phyloP scores from a whole-genome alignment of 148 eudicot genomes.

The Selenicereus undatus region DNA sequence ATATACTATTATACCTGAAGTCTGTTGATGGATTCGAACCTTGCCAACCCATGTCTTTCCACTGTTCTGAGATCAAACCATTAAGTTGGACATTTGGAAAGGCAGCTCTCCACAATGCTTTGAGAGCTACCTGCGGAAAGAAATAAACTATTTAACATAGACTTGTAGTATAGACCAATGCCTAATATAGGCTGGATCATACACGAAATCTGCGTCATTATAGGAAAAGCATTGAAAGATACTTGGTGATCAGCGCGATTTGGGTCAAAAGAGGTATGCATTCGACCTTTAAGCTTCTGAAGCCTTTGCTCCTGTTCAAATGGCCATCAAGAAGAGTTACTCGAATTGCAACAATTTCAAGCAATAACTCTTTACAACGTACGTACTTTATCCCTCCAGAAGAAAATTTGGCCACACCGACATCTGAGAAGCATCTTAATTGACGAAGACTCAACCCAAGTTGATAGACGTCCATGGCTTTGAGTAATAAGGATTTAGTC shows the following conservation, averaged over 20 bases:
- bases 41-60: conserved; percentile 99
- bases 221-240: conserved; percentile 12
- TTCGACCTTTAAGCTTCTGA: conserved; percentile 50
- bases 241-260: conserved; percentile 76
- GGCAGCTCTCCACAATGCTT: conserved; percentile 63
- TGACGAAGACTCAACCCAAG: no score
- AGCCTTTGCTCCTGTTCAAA: conserved; percentile 62
- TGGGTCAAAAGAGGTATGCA: conserved; percentile 64
- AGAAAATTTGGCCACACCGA: neutral
- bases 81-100: conserved; percentile 61
- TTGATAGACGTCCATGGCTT: neutral
- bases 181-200: neutral
- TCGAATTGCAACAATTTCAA: no score
- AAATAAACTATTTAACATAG: neutral
- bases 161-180: neutral
- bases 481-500: neutral
- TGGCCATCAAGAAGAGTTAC: no score
- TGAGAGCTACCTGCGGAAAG: conserved; percentile 65
- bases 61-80: conserved; percentile 77
- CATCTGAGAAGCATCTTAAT: no score
- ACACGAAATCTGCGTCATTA: no score
- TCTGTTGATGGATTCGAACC: conserved; percentile 93
- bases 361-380: neutral
- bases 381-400: neutral
- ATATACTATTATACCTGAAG: conserved; percentile 53